Evolutionary conservation across 164 flowering plant genomes (phyloP), one percentile per base, ranked within the genome.

Genomic region (Annona cherimola): DNA sequence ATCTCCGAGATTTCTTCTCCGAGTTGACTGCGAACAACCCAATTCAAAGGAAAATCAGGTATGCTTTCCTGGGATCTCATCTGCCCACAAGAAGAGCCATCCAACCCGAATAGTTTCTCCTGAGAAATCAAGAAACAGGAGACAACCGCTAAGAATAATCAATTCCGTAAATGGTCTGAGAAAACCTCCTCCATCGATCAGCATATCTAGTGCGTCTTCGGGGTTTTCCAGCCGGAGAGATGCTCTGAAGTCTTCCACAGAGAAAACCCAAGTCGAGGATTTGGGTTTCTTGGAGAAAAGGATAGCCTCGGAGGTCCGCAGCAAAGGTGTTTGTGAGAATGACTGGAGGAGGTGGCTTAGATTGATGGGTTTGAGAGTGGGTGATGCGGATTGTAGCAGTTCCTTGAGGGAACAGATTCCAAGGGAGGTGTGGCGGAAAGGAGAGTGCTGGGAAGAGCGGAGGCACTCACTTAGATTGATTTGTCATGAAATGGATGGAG

Each of bases 1-100:
- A 66, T 66, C 69, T 11, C 69, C 55, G 4, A 43, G 69, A 66
- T 66, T 66, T 5, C 54, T 66, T 44, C 4, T 5, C 69, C 35
- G n/a, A 66, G 20, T 7, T 40, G 4, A 20, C 9, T 2, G 54
- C 55, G 35, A 44, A 44, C n/a, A 14, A n/a, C 1, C 40, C 69
- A 44, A 41, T 14, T 42, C 67, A 41, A 41, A 16, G 44, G 41
- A 64, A n/a, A 64, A 41, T 4, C 14, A 64, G 67, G 67, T 64
- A 64, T 14, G 19, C 8, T 19, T 35, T 1, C 1, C 69, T 5
- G 5, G 3, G 42, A 43, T n/a, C 39, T 42, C 43, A 42, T 66
- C 69, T 43, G 26, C 46, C 26, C 11, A 8, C 2, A 20, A 63
- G 16, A 63, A 35, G 6, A 42, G 4, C 3, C 66, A 63, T 63